Base-by-base conservation (phyloP, 2,329 filamentous ascomycete species). In the Calonectria pauciramosa region DNA sequence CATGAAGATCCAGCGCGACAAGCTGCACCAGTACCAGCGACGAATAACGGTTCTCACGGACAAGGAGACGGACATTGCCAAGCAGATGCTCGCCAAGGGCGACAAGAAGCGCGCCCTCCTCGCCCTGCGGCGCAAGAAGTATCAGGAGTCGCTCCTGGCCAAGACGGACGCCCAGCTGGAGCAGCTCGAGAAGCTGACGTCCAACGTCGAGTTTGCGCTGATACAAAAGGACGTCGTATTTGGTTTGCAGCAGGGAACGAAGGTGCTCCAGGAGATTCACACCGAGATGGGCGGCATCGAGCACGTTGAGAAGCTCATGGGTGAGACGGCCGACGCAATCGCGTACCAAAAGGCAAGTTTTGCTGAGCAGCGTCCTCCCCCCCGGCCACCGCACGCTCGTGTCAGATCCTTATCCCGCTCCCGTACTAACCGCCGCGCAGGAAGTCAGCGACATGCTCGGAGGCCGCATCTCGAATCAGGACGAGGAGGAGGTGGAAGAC, bases 401-500 rank as follows among this genome's bases (percentile, higher is more conserved):
- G 23, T 28, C 23, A 44, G 36, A 68, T 47, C 11, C 23, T 47
- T 30, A 26, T 36, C 30, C 18, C 23, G n/a, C 49, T 26, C 26
- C 14, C 13, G 26, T 75, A 38, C 79, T 81, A 16, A 81, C 72
- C 11, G 11, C 38, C 49, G 38, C 78, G 77, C 81, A 98, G 94
- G 96, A 99, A 88, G 91, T 99, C 80, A 97, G 94, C 86, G 95
- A 98, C 65, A 94, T 98, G 91, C 91, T 99, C 3, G 94, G 93
- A 41, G 94, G 94, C 16, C 92, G 93, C 80, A 96, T 99, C 88
- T 95, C 96, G 18, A 97, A 96, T 82, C 94, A 97, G 81, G 97
- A 99, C 85, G 97, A 99, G 85, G 96, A 99, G 82, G 97, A 98
- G 82, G 97, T 99, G 41, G 97, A 99, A 84, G 96, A 98, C 82